Evolutionary conservation across 495 filamentous ascomycete species (phyloP), one percentile per base, ranked within the genome.

Genomic region (Cercophora sp.): DNA sequence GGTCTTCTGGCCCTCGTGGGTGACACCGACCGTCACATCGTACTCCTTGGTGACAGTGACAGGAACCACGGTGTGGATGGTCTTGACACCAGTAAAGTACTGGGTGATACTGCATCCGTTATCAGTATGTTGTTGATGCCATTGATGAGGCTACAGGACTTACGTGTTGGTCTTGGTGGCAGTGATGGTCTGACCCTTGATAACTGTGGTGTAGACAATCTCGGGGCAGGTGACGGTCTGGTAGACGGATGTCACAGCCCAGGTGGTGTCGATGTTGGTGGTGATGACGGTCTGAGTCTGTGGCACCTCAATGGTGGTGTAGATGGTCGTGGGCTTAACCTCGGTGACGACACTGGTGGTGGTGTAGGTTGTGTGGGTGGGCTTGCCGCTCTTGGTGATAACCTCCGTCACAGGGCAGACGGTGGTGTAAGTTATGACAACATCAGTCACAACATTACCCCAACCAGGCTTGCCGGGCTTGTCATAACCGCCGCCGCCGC

Each of bases 291-390:
- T 59, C 42, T 56, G 37, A 52, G 55, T 65, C 15, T 57, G 48
- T 19, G 37, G 22, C 8, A 41, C 23, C 25, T 51, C 36, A 15
- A 51, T 27, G 10, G 48, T 51, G 24, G 48, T 51, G 35, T 54
- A 48, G 46, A 60, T 54, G 26, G 57, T 59, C 4, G 64, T 65
- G 9, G 62, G 64, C 5, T 65, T 56, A 16, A 32, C 34, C 5
- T 61, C 57, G 55, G 66, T 51, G 37, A 67, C 55, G 46, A 66
- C 69, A 51, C 61, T 67, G 54, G 72, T 68, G 40, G 77, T 73
- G 26, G 75, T 73, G 62, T 74, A 76, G 34, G 75, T 76, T 20
- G 65, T 70, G 24, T 65, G 68, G 56, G 69, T 62, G 31, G 71
- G 70, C 29, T 61, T 57, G 42, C 67, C 65, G 41, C 59, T 53